A percentile compares a stretch with the other conserved stretches of the same genome.
These are phyloP conservation scores for Sugiyamaella sp. DNA, from an alignment of 1,139 yeast genomes.

Conservation along the genomic window DNA sequence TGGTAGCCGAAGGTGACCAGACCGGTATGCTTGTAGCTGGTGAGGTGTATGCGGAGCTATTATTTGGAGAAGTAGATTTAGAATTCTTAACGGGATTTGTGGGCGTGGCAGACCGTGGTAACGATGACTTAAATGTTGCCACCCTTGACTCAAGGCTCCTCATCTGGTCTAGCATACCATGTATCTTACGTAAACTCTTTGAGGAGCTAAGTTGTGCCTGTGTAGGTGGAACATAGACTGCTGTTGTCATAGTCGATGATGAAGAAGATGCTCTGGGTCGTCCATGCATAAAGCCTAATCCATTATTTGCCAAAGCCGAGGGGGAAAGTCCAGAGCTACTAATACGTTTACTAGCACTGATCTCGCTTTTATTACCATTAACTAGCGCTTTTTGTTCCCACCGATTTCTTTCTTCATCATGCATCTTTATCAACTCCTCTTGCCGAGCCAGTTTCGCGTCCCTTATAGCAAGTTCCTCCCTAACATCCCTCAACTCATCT, in stretches of 20 bases:
- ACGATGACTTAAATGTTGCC: constrained; percentile 39
- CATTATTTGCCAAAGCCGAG: constrained; percentile 2
- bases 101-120: constrained; percentile 35
- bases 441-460: constrained; percentile 10
- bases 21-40: constrained; percentile 20
- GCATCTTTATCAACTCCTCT: constrained; percentile 1
- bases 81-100: constrained; percentile 1
- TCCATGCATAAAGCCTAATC: neutral
- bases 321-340: neutral
- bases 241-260: constrained; percentile 16
- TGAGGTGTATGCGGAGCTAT: constrained; percentile 16
- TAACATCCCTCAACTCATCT: constrained; percentile 42
- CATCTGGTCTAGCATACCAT: constrained; percentile 42
- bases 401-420: constrained; percentile 1
- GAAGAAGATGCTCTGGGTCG: constrained; percentile 18
- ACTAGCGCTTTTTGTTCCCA: neutral
- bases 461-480: constrained; percentile 37
- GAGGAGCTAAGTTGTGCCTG: constrained; percentile 35
- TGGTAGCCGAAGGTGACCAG: constrained; percentile 14
- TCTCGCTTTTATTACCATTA: neutral
- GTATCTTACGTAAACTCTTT: constrained; percentile 39
- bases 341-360: neutral
- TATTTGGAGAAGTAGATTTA: constrained; percentile 10
- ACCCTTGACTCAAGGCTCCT: constrained; percentile 38
- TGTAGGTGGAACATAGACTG: constrained; percentile 19